Evolutionary conservation across 1,284 basidiomycete species (phyloP), one percentile per base, ranked within the genome.

Genomic region (Blastosporella zonata): DNA sequence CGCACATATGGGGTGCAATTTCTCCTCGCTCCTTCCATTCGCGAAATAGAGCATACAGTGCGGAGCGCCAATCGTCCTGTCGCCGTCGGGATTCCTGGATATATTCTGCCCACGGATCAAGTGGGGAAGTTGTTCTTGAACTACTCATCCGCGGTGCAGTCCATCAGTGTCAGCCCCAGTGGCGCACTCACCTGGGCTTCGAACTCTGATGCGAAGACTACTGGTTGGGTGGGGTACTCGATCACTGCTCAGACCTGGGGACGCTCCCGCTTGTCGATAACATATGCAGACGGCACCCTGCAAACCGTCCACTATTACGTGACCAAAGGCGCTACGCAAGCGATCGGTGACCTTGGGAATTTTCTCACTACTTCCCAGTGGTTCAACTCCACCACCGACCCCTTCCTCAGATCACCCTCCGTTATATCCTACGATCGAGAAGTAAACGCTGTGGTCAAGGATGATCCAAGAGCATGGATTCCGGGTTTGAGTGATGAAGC

Each of bases 401-500:
- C 79, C 0, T 82, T 82, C 67, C 62, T 62, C 36, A 67, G 79
- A 12, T 77, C 78, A 1, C 79, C 79, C 3, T 78, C 77, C 0
- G 75, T 81, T 13, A 79, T 81, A 52, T 77, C 71, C 52, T 82
- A 79, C 53, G 79, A 81, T 55, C 67, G 78, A 5, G 66, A 74
- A 50, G 75, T 73, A 0, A 74, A 79, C 51, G 73, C 72, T 2
- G 49, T 71, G 0, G 78, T 82, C 1, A 67, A 61, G 55, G 71
- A 81, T 54, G 72, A 73, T 46, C 63, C 69, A 6, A 63, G 79
- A 34, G 77, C 77, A 6, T 81, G 77, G 78, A 81, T 81, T 46
- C 73, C 77, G 18, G 79, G 79, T 0, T 57, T 81, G 46, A 79
- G 76, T 47, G 78, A 82, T 56, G 79, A 82, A 60, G 79, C 75